A percentile compares a stretch with the other conserved stretches of the same genome.
Conservation (phyloP, 192 early-diverging fungal species). For the Jimgerdemannia flammicorona region DNA sequence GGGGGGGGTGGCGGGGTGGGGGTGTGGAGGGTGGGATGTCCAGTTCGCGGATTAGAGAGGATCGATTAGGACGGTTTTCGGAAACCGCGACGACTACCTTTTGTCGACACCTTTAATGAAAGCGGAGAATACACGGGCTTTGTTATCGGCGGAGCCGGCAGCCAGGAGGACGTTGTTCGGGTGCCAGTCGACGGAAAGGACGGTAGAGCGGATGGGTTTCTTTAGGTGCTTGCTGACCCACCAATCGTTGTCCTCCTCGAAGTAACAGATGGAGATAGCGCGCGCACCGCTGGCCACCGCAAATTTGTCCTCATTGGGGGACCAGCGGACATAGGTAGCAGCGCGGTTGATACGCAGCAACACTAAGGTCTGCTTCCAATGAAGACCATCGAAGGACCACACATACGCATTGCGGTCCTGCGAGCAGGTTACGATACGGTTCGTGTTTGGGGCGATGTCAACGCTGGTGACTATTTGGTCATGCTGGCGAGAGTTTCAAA, state of each 20-base stretch:
- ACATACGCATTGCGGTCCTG: slow-evolving; percentile 99
- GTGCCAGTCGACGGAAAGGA: slow-evolving; percentile 91
- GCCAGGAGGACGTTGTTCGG: slow-evolving; percentile 94
- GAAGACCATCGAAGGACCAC: slow-evolving; percentile 72
- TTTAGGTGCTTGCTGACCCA: slow-evolving; percentile 95
- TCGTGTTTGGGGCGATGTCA: slow-evolving; percentile 94
- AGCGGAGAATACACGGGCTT: slow-evolving; percentile 93
- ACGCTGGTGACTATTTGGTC: slow-evolving; percentile 93
- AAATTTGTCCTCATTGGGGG: slow-evolving; percentile 96
- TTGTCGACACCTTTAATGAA: slow-evolving; percentile 93
- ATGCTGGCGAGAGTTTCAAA: slow-evolving; percentile 53
- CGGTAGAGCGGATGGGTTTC: slow-evolving; percentile 88
- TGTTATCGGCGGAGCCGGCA: slow-evolving; percentile 83
- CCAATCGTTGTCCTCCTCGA: slow-evolving; percentile 96
- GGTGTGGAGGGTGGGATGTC: background rate
- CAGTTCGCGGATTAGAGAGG: background rate
- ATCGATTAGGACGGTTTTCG: too few relatives aligned
- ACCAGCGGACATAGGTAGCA: slow-evolving; percentile 92
- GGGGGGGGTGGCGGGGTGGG: too few relatives aligned
- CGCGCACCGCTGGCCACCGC: slow-evolving; percentile 93
- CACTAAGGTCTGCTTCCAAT: slow-evolving; percentile 91
- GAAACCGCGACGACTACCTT: slow-evolving; percentile 38
- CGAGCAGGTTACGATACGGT: slow-evolving; percentile 94
- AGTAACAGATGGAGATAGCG: slow-evolving; percentile 91
- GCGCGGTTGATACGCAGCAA: slow-evolving; percentile 94